Conservation (phyloP, 2,329 filamentous ascomycete genomes). For the Cytospora piceicola region DNA sequence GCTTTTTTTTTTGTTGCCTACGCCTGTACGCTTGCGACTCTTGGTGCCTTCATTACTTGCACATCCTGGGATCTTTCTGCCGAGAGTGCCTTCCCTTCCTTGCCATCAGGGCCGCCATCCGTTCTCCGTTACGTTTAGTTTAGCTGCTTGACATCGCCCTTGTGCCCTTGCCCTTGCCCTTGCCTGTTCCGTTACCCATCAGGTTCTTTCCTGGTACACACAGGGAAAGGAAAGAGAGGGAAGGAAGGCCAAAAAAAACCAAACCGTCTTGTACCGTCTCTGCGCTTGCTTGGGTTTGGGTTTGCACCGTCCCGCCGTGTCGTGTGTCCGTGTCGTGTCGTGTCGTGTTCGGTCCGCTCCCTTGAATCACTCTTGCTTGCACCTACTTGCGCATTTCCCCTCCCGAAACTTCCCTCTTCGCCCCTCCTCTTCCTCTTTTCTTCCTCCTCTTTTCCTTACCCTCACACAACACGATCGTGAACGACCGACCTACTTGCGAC, state of each 20-base stretch:
- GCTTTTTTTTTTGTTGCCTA: conserved; percentile 21
- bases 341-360: conserved; percentile 4
- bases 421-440: conserved; percentile 19
- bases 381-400: conserved; percentile 21
- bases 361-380: conserved; percentile 9
- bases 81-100: conserved; percentile 23
- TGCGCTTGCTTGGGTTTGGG: conserved; percentile 3
- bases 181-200: neutral
- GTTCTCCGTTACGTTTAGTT: conserved; percentile 25
- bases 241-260: neutral
- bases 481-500: conserved; percentile 25
- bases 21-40: neutral
- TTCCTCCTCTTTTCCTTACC: conserved; percentile 6
- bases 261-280: conserved; percentile 1
- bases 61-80: conserved; percentile 11
- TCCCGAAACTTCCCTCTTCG: conserved; percentile 16
- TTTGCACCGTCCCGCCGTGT: conserved; percentile 3
- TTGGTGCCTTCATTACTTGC: neutral
- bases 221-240: no score
- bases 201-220: neutral
- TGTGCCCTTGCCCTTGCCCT: conserved; percentile 5
- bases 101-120: conserved; percentile 16
- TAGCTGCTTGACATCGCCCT: conserved; percentile 15
- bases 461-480: conserved; percentile 22
- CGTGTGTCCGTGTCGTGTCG: conserved; percentile 4